Percentiles rank a stretch among this genome's conserved stretches.
phyloP scores from a whole-genome alignment of 78 protist species.

The Emiliania huxleyi region DNA sequence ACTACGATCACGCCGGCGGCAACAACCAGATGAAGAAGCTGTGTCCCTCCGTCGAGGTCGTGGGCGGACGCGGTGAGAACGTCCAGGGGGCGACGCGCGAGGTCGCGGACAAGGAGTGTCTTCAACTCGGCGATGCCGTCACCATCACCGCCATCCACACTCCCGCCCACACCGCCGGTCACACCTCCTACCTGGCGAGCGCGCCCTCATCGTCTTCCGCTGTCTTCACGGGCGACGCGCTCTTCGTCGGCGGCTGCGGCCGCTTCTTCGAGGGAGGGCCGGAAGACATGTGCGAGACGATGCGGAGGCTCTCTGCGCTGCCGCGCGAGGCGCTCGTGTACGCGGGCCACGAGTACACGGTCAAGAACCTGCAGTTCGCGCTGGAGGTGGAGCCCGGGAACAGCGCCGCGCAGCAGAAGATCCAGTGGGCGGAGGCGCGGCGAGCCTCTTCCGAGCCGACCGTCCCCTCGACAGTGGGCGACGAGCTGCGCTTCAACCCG shows the following conservation, averaged over 20 bases:
- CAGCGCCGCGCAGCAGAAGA: not conserved
- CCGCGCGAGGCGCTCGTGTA: not conserved
- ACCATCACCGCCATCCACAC: not conserved
- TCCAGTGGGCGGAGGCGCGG: not conserved
- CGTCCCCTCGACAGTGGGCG: not conserved
- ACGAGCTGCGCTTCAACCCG: not conserved
- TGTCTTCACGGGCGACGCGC: not conserved
- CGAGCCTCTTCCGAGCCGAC: not conserved
- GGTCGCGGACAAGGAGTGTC: not conserved
- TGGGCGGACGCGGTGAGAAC: not conserved
- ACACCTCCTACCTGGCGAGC: not conserved
- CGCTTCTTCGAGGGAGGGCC: not conserved
- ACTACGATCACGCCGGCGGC: not conserved
- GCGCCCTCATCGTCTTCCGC: not conserved
- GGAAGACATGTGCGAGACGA: not conserved
- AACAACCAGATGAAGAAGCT: not conserved
- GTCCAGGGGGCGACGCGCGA: not conserved
- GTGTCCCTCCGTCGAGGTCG: not conserved
- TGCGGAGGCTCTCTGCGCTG: not conserved
- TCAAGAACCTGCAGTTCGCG: not conserved
- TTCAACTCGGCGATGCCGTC: not conserved
- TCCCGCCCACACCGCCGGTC: not conserved
- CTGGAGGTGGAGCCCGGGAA: not conserved
- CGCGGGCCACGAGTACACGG: not conserved
- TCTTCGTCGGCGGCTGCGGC: slow-evolving; percentile 6